Evolutionary conservation across 2,329 filamentous ascomycete genomes (phyloP), one percentile per base, ranked within the genome.

Genomic region (Davidsoniella neocaledoniae): DNA sequence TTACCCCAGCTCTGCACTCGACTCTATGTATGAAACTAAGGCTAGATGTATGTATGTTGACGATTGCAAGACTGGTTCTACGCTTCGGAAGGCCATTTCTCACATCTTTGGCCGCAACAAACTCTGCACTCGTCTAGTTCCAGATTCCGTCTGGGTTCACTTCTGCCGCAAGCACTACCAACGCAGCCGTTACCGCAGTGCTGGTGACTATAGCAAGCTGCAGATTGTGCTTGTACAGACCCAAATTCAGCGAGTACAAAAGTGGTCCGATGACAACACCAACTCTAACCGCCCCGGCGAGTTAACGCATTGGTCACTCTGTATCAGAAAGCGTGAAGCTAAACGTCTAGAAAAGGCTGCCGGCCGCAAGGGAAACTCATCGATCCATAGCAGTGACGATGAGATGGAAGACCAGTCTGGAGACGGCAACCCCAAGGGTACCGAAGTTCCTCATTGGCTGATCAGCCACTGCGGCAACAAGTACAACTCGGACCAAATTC

Each of bases 91-190:
- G 64, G 78, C 81, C 4, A 81, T 90, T 53, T 86, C 82, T 0
- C 83, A 91, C 58, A 74, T 88, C 50, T 90, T 90, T 57, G 85
- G 85, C 19, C 76, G 86, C 37, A 91, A 91, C 68, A 91, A 91
- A 64, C 70, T 74, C 6, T 81, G 78, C 58, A 91, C 85, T 0
- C 73, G 80, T 33, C 69, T 71, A 42, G 84, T 91, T 45, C 82
- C 82, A 0, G 65, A 73, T 5, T 64, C 74, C 19, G 73, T 85
- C 2, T 90, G 83, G 83, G 76, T 86, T 0, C 76, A 81, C 58
- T 81, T 77, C 60, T 91, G 86, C 62, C 76, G 85, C 36, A 88
- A 88, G 60, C 82, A 88, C 59, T 91, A 91, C 61, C 86, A 91
- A 63, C 76, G 84, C 5, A 73, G 72, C 41, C 71, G 81, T 0